phyloP scores from a whole-genome alignment of 805 yeast species.

The Candida loeiensis region DNA sequence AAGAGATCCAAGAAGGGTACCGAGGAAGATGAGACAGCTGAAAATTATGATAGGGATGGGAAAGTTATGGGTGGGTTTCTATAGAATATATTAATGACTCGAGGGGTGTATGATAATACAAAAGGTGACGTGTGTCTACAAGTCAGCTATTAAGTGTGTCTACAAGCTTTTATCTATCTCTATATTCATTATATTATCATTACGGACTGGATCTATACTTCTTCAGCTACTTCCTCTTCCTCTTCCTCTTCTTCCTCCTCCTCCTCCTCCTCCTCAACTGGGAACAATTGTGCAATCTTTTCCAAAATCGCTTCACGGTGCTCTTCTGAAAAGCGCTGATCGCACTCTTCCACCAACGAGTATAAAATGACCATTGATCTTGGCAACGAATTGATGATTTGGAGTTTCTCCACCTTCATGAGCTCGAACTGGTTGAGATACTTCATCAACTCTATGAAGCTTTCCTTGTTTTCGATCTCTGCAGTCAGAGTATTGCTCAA shows the following conservation, averaged over 20 bases:
- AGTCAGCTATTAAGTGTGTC: too few relatives aligned
- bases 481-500: conserved; percentile 28
- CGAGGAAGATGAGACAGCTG: not conserved
- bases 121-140: not conserved
- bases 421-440: conserved; percentile 51
- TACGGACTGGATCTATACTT: conserved; percentile 5
- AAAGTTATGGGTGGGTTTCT: conserved; percentile 5
- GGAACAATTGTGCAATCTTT: conserved; percentile 53
- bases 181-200: conserved; percentile 1
- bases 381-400: conserved; percentile 79
- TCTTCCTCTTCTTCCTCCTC: conserved; percentile 24
- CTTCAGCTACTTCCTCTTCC: conserved; percentile 22
- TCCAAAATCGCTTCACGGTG: conserved; percentile 57
- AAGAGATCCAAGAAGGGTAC: conserved; percentile 5
- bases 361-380: conserved; percentile 73
- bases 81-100: too few relatives aligned
- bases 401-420: conserved; percentile 80
- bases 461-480: conserved; percentile 18
- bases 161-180: too few relatives aligned
- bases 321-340: conserved; percentile 71
- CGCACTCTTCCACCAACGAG: conserved; percentile 88
- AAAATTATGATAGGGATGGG: conserved; percentile 2
- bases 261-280: conserved; percentile 34
- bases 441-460: conserved; percentile 38
- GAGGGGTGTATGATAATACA: too few relatives aligned